These are phyloP conservation scores for Mortierella sp. DNA, from an alignment of 371 early-diverging fungal species.

Conservation along the genomic window DNA sequence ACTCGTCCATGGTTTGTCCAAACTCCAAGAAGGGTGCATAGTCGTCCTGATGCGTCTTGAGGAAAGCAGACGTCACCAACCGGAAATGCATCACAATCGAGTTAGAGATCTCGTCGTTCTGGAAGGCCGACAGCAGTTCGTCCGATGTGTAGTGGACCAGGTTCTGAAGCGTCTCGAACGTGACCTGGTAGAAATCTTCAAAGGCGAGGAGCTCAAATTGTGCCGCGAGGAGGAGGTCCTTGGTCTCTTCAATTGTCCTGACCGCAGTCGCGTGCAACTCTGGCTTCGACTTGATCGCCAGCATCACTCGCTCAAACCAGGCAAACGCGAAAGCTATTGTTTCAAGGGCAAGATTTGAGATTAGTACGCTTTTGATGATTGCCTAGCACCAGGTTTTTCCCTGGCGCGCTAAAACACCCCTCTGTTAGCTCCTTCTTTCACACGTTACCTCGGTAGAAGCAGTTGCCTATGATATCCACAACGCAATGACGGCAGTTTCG, in stretches of 20 bases:
- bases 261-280: constrained; percentile 56
- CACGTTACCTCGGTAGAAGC: constrained; percentile 79
- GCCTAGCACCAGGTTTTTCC: background rate
- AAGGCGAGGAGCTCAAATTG: constrained; percentile 73
- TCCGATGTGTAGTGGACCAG: constrained; percentile 54
- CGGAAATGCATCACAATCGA: constrained; percentile 78
- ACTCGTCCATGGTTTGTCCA: constrained; percentile 75
- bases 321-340: constrained; percentile 74
- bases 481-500: background rate
- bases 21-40: constrained; percentile 76
- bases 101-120: constrained; percentile 74
- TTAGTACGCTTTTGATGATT: background rate
- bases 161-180: constrained; percentile 61
- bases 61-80: constrained; percentile 75
- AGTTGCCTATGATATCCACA: constrained; percentile 65
- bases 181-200: constrained; percentile 75
- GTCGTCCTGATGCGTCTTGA: constrained; percentile 73
- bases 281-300: constrained; percentile 37
- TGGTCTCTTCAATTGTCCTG: constrained; percentile 60
- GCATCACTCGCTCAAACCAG: constrained; percentile 73
- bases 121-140: constrained; percentile 67
- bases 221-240: constrained; percentile 63
- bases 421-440: background rate
- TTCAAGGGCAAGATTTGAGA: background rate
- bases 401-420: background rate